Percentiles rank a stretch among this genome's conserved stretches.
These are phyloP conservation scores for Tetradesmus obliquus DNA, from an alignment of 139 green algal genomes.

Conservation along the genomic window DNA sequence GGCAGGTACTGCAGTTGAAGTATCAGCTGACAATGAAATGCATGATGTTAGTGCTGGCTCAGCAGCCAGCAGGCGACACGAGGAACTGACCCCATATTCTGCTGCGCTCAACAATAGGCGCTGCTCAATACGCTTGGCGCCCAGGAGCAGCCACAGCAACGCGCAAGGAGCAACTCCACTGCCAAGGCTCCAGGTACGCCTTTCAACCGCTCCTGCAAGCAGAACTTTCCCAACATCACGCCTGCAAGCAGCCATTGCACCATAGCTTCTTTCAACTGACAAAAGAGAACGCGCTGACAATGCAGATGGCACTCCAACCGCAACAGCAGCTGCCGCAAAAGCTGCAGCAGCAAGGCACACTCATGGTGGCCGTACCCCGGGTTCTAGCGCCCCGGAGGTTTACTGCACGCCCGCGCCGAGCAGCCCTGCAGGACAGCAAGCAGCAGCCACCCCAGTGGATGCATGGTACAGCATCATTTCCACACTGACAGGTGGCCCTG, in stretches of 20 bases:
- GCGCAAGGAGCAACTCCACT: background rate
- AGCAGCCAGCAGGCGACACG: too few species aligned
- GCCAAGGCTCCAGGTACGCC: background rate
- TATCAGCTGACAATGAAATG: background rate
- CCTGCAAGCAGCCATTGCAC: background rate
- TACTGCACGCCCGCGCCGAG: background rate
- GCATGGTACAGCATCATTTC: constrained; percentile 41
- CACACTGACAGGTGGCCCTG: background rate
- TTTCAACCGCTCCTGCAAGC: background rate
- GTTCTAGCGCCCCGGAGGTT: background rate
- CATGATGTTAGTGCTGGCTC: background rate
- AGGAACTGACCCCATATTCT: background rate
- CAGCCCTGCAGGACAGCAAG: background rate
- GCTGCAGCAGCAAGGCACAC: background rate
- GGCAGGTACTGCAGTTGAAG: background rate
- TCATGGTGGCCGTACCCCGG: background rate
- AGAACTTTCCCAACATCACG: background rate
- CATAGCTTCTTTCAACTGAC: background rate
- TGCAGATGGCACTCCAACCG: background rate
- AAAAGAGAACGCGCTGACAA: background rate
- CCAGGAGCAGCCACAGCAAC: constrained; percentile 14
- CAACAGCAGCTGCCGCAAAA: background rate
- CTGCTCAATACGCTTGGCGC: constrained; percentile 5
- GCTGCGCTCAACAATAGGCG: background rate
- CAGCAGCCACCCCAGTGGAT: constrained; percentile 17